Evolutionary conservation across 306 rosid genomes (phyloP).

Genomic region (Cicer bijugum): DNA sequence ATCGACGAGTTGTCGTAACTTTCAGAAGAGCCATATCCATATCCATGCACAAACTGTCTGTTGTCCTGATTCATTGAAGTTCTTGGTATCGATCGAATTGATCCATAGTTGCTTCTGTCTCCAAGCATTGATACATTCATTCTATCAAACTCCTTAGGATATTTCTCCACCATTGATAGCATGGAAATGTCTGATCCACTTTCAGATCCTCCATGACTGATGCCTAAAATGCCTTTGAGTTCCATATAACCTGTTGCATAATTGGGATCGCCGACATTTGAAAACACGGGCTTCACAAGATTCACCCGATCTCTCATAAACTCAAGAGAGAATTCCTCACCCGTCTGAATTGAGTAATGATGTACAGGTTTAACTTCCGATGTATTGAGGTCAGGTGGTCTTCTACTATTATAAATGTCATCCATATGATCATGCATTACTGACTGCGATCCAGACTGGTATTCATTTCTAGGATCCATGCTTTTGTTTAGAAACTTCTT

Average conservation of each 20-base stretch:
- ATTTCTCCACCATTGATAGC: constrained; percentile 56
- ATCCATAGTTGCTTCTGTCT: constrained; percentile 60
- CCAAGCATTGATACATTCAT: constrained; percentile 48
- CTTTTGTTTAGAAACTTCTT: constrained; percentile 48
- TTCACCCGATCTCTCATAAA: constrained; percentile 81
- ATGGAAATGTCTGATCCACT: constrained; percentile 61
- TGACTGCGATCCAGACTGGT: constrained; percentile 56
- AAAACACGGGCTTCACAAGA: constrained; percentile 54
- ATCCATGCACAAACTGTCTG: constrained; percentile 49
- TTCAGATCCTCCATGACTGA: constrained; percentile 57
- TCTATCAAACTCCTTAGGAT: constrained; percentile 58
- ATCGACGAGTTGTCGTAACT: constrained; percentile 56
- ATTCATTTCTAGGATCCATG: constrained; percentile 68
- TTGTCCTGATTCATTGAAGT: constrained; percentile 59
- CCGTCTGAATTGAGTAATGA: constrained; percentile 79
- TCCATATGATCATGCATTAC: constrained; percentile 60
- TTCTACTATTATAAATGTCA: constrained; percentile 53
- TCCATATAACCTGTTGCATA: constrained; percentile 58
- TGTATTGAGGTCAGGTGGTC: constrained; percentile 60
- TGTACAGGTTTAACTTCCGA: constrained; percentile 61
- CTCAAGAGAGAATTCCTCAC: constrained; percentile 83
- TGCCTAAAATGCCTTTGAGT: constrained; percentile 57
- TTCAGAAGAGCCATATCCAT: constrained; percentile 54
- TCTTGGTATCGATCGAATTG: constrained; percentile 58
- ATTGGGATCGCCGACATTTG: constrained; percentile 60